phyloP scores from a whole-genome alignment of 2,329 filamentous ascomycete species.

The Lachnellula hyalina region DNA sequence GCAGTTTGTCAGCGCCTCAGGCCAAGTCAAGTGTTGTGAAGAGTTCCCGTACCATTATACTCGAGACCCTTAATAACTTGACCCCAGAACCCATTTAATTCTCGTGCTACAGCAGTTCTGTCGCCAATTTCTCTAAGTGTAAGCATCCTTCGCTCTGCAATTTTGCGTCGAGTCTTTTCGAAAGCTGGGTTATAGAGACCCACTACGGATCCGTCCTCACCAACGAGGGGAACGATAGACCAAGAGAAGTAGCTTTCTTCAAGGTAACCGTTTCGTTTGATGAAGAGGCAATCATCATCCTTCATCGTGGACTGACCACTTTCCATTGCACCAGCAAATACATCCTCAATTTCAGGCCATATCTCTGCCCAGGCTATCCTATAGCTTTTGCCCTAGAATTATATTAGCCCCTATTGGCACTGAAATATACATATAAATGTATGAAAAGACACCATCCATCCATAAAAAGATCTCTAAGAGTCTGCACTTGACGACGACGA shows the following conservation, averaged over 20 bases:
- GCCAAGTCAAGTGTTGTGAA: not conserved
- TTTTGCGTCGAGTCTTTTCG: constrained; percentile 72
- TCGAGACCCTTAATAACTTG: constrained; percentile 64
- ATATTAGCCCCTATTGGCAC: constrained; percentile 6
- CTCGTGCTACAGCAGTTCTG: constrained; percentile 65
- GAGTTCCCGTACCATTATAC: constrained; percentile 47
- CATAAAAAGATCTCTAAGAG: too few species aligned
- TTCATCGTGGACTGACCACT: constrained; percentile 80
- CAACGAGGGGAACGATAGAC: constrained; percentile 74
- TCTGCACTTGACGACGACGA: too few species aligned
- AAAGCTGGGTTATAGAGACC: constrained; percentile 77
- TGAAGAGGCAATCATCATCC: constrained; percentile 72
- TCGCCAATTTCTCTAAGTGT: constrained; percentile 74
- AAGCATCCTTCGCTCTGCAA: constrained; percentile 75
- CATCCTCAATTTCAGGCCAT: constrained; percentile 63
- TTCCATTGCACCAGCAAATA: constrained; percentile 61
- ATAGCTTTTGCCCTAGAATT: constrained; percentile 55
- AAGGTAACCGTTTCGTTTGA: constrained; percentile 61
- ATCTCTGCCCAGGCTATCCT: constrained; percentile 65
- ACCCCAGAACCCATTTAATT: constrained; percentile 68
- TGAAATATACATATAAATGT: too few species aligned
- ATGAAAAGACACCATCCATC: too few species aligned
- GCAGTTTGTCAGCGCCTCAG: constrained; percentile 1
- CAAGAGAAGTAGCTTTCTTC: constrained; percentile 82
- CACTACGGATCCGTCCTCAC: constrained; percentile 66